These are phyloP conservation scores for Aspergillus ustus DNA, from an alignment of 2,329 filamentous ascomycete species.

Conservation along the genomic window DNA sequence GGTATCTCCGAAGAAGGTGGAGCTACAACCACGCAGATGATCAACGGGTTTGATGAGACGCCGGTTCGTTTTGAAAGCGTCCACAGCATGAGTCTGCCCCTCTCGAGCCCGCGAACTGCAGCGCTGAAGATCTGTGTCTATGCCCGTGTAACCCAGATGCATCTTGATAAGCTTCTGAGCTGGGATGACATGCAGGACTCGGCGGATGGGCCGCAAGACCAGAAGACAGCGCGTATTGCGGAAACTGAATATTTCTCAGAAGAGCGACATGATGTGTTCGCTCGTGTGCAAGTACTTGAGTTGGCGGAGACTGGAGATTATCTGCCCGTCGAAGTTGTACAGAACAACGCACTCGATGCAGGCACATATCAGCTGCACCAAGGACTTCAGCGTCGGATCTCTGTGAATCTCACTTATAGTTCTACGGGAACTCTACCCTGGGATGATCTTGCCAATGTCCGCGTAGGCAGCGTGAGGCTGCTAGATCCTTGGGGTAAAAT, in stretches of 20 bases:
- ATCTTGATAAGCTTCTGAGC: constrained; percentile 93
- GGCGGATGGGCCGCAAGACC: constrained; percentile 61
- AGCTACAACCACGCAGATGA: constrained; percentile 93
- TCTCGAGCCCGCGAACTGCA: constrained; percentile 74
- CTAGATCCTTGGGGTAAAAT: constrained; percentile 85
- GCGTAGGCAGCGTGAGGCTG: constrained; percentile 80
- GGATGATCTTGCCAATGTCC: constrained; percentile 78
- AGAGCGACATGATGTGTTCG: constrained; percentile 91
- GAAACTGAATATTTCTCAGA: constrained; percentile 93
- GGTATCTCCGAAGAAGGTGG: constrained; percentile 87
- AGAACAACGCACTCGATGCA: constrained; percentile 79
- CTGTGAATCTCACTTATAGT: constrained; percentile 87
- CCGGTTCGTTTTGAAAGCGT: constrained; percentile 95
- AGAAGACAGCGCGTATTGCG: constrained; percentile 71
- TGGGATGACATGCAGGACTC: constrained; percentile 98
- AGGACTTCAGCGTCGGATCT: constrained; percentile 85
- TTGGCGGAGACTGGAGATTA: constrained; percentile 91
- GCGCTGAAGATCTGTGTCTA: constrained; percentile 87
- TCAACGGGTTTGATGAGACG: constrained; percentile 89
- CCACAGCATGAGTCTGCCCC: constrained; percentile 93
- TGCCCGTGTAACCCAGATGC: constrained; percentile 87
- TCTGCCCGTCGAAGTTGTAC: constrained; percentile 87
- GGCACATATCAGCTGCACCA: constrained; percentile 96
- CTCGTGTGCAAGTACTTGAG: constrained; percentile 85
- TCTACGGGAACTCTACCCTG: constrained; percentile 87